phyloP scores from a whole-genome alignment of 106 monocot genomes.

The Narthecium ossifragum region DNA sequence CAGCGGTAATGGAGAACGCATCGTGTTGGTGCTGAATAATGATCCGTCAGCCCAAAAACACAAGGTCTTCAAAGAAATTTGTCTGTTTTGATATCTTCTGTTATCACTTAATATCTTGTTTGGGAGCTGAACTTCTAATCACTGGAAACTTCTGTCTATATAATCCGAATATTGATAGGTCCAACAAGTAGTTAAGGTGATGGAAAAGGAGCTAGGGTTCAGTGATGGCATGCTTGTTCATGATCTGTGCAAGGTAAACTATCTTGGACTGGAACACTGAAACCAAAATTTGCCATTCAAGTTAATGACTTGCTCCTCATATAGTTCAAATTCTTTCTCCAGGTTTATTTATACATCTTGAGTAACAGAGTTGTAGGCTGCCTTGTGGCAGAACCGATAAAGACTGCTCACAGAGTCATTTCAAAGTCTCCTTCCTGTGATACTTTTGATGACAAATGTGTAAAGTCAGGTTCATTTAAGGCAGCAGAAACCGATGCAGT shows the following conservation, averaged over 20 bases:
- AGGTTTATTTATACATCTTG: constrained; percentile 78
- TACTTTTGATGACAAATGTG: neutral
- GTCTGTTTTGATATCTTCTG: neutral
- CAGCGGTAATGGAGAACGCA: constrained; percentile 31
- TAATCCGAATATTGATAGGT: constrained; percentile 51
- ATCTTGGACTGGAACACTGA: neutral
- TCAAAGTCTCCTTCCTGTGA: constrained; percentile 7
- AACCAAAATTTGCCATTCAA: neutral
- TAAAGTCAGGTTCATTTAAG: neutral
- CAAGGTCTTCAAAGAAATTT: constrained; percentile 36
- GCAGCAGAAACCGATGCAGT: no score
- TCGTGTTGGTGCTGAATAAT: constrained; percentile 42
- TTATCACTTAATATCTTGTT: no score
- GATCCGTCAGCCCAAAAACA: constrained; percentile 41
- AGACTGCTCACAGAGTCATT: constrained; percentile 57
- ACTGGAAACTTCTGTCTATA: no score
- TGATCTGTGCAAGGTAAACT: constrained; percentile 59
- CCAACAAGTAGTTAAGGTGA: constrained; percentile 36
- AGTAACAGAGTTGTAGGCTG: constrained; percentile 67
- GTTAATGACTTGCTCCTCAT: neutral
- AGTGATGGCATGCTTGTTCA: constrained; percentile 53
- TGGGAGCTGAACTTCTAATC: no score
- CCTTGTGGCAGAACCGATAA: constrained; percentile 77
- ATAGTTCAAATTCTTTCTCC: neutral
- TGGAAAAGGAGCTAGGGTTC: constrained; percentile 55